Evolutionary conservation across 1,139 yeast genomes (phyloP), one percentile per base, ranked within the genome.

Genomic region (Saccharomycopsis crataegensis): DNA sequence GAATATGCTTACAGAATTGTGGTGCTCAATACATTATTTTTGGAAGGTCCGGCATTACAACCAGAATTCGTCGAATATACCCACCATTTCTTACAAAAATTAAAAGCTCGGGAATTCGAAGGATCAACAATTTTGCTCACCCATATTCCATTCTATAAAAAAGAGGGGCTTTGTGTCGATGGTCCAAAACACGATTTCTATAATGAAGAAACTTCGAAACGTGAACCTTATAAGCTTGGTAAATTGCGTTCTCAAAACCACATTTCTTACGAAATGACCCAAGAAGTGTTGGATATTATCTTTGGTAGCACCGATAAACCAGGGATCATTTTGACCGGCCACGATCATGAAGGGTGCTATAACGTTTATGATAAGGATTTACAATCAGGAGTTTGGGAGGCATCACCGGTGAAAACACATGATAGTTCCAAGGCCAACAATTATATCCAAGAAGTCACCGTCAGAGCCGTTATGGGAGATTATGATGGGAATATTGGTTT

Each of bases 401-500:
- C 91, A 0, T 73, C 83, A 2, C 76, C 74, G 57, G 32, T 14
- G 8, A 47, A 38, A 38, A 14, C 3, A 17, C 49, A 34, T 12
- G 65, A 67, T 14, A 62, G 64, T 8, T 57, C 64, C 1, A 50
- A 40, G 48, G 59, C 65, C 2, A 64, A 65, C 17, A 65, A 68
- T 28, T 70, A 76, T 31, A 71, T 91, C 11, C 74, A 83, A 52
- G 99, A 93, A 67, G 72, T 87, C 51, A 94, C 96, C 0, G 97
- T 93, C 11, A 74, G 90, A 55, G 81, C 96, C 40, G 86, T 91
- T 83, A 93, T 93, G 99, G 99, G 98, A 11, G 96, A 91, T 65
- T 93, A 75, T 63, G 86, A 84, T 53, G 99, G 99, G 2, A 88
- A 86, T 63, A 79, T 93, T 1, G 99, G 97, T 0, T 69, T 93